A percentile compares a stretch with the other conserved stretches of the same genome.
Evolutionary conservation across 495 filamentous ascomycete genomes (phyloP).

Genomic region (Evansstolkia leycettana): DNA sequence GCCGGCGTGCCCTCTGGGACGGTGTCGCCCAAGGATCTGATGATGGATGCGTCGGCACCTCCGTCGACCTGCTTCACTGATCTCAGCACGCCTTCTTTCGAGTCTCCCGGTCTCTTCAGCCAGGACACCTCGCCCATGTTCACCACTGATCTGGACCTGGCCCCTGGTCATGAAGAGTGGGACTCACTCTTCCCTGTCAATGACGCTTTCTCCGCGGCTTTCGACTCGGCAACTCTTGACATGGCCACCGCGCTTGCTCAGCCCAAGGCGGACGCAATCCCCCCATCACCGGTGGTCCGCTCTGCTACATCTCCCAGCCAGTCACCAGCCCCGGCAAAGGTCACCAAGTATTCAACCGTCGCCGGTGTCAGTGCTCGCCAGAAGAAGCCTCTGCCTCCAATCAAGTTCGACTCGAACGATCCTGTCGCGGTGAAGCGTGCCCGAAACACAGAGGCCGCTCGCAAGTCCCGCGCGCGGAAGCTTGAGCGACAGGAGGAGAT

Average conservation of each 20-base stretch:
- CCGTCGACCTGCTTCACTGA: conserved; percentile 76
- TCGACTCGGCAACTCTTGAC: conserved; percentile 19
- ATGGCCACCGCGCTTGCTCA: conserved; percentile 17
- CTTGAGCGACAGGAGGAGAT: conserved; percentile 54
- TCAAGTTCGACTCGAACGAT: conserved; percentile 46
- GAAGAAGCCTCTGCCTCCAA: conserved; percentile 70
- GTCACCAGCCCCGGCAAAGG: conserved; percentile 32
- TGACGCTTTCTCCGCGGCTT: conserved; percentile 26
- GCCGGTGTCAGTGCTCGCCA: conserved; percentile 59
- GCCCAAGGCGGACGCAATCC: conserved; percentile 21
- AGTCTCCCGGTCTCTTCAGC: conserved; percentile 53
- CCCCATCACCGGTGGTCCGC: conserved; percentile 23
- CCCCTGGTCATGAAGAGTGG: conserved; percentile 22
- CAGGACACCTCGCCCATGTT: conserved; percentile 67
- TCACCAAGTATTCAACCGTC: conserved; percentile 50
- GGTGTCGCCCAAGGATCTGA: conserved; percentile 76
- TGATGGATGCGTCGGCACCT: conserved; percentile 65
- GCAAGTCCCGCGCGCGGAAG: conserved; percentile 84
- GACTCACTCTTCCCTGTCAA: conserved; percentile 53
- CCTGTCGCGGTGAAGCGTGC: conserved; percentile 82
- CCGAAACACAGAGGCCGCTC: conserved; percentile 87
- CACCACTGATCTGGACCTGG: conserved; percentile 21
- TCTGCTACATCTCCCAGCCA: conserved; percentile 12
- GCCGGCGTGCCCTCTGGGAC: conserved; percentile 37
- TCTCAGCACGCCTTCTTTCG: conserved; percentile 70